Evolutionary conservation across 225 moss, liverwort and hornwort genomes (phyloP).

Genomic region (Bryum argenteum): DNA sequence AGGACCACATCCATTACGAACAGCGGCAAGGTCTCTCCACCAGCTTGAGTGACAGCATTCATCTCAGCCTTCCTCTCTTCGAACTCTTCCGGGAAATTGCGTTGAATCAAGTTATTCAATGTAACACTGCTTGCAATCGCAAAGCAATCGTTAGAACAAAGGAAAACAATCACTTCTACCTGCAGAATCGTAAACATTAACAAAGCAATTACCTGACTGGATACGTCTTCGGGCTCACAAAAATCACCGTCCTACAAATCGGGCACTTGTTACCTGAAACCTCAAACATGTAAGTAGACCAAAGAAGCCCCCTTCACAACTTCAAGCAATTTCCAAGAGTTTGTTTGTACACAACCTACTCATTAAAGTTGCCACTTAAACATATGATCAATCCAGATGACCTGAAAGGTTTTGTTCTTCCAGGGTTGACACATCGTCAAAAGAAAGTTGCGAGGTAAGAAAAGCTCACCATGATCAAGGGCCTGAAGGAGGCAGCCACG

Average conservation of each 20-base stretch:
- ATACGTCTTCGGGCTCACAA: constrained; percentile 79
- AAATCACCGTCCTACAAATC: constrained; percentile 89
- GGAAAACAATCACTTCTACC: neutral
- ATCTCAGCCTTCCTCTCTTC: constrained; percentile 87
- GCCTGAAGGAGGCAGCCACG: constrained; percentile 87
- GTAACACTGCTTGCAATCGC: constrained; percentile 62
- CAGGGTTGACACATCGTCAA: too few relatives aligned
- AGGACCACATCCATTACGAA: constrained; percentile 88
- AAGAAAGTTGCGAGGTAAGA: neutral
- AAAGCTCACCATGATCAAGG: constrained; percentile 80
- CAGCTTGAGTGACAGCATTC: constrained; percentile 67
- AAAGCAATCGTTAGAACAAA: constrained; percentile 15
- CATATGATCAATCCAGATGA: too few relatives aligned
- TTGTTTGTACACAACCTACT: too few relatives aligned
- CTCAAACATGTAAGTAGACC: constrained; percentile 6
- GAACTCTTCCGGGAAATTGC: constrained; percentile 86
- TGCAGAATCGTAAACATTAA: neutral
- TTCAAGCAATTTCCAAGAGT: too few relatives aligned
- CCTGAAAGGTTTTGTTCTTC: too few relatives aligned
- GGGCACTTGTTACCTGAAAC: constrained; percentile 90
- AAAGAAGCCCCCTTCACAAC: too few relatives aligned
- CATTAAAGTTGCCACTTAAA: too few relatives aligned
- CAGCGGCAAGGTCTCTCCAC: constrained; percentile 76
- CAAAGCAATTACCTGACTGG: constrained; percentile 64
- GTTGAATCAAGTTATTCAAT: constrained; percentile 90